phyloP scores from a whole-genome alignment of 2,329 filamentous ascomycete species.

The Fusarium anguioides region DNA sequence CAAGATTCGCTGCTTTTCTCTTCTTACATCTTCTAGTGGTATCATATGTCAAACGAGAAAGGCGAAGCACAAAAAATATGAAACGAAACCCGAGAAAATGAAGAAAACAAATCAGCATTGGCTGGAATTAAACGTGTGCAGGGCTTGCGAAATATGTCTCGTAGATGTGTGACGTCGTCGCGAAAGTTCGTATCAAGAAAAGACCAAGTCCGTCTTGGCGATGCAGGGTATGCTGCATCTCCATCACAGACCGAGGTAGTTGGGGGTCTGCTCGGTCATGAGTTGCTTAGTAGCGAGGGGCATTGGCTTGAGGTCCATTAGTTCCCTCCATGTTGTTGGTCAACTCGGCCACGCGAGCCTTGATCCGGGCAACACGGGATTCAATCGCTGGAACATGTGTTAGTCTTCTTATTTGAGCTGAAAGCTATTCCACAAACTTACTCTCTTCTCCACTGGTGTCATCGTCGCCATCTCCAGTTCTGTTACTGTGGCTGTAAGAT shows the following conservation, averaged over 20 bases:
- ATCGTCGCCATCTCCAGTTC: conserved; percentile 75
- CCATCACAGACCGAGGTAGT: background rate
- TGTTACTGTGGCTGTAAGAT: conserved; percentile 67
- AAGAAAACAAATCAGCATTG: conserved; percentile 40
- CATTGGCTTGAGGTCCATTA: conserved; percentile 49
- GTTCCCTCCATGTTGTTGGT: conserved; percentile 82
- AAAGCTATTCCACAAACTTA: conserved; percentile 61
- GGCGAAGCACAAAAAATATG: conserved; percentile 27
- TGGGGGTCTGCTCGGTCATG: background rate
- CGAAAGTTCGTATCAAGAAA: conserved; percentile 27
- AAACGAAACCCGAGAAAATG: conserved; percentile 33
- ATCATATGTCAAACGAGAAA: conserved; percentile 45
- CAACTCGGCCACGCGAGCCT: conserved; percentile 93
- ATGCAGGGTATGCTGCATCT: conserved; percentile 22
- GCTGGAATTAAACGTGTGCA: conserved; percentile 43
- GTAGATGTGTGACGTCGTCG: conserved; percentile 36
- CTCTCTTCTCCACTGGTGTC: conserved; percentile 97
- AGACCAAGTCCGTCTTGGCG: conserved; percentile 7
- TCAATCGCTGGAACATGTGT: conserved; percentile 78
- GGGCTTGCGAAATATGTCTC: conserved; percentile 37
- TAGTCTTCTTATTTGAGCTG: conserved; percentile 23
- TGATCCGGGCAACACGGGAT: conserved; percentile 95
- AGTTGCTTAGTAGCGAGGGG: conserved; percentile 33
- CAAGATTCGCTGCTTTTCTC: conserved; percentile 40
- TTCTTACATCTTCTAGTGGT: conserved; percentile 47